Evolutionary conservation across 1,284 basidiomycete species (phyloP).

Genomic region (Neolentinus lepideus): DNA sequence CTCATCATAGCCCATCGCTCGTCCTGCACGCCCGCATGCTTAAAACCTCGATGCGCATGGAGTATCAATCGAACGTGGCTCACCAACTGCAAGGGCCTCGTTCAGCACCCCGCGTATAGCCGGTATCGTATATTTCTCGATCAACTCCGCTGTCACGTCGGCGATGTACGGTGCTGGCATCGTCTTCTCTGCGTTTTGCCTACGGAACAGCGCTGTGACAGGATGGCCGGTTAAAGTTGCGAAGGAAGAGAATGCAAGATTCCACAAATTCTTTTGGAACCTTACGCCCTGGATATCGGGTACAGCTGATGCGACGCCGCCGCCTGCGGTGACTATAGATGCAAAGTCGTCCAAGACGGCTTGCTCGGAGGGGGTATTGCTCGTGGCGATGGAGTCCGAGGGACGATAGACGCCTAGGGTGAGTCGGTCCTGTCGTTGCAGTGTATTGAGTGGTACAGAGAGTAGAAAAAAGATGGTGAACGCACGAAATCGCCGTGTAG

Average conservation of each 20-base stretch:
- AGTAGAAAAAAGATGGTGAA: constrained; percentile 1
- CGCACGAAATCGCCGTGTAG: constrained; percentile 46
- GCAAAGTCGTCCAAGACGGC: constrained; percentile 37
- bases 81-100: constrained; percentile 39
- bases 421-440: too few relatives aligned
- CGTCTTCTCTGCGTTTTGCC: constrained; percentile 27
- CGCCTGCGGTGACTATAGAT: constrained; percentile 37
- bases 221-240: constrained; percentile 45
- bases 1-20: constrained; percentile 40
- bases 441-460: too few relatives aligned
- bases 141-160: constrained; percentile 34
- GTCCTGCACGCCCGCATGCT: constrained; percentile 15
- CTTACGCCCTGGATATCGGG: constrained; percentile 57
- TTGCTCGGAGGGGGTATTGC: constrained; percentile 36
- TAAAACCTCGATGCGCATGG: background rate
- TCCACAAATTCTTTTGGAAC: constrained; percentile 62
- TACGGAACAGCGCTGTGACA: constrained; percentile 44
- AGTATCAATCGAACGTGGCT: background rate
- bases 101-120: constrained; percentile 34
- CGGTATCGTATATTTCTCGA: constrained; percentile 40
- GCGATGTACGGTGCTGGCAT: constrained; percentile 31
- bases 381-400: constrained; percentile 29
- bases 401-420: constrained; percentile 49
- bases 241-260: constrained; percentile 46
- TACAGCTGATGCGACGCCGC: constrained; percentile 38